Evolutionary conservation across 179 eudicot species (phyloP).

Genomic region (Amaranthus tricolor): DNA sequence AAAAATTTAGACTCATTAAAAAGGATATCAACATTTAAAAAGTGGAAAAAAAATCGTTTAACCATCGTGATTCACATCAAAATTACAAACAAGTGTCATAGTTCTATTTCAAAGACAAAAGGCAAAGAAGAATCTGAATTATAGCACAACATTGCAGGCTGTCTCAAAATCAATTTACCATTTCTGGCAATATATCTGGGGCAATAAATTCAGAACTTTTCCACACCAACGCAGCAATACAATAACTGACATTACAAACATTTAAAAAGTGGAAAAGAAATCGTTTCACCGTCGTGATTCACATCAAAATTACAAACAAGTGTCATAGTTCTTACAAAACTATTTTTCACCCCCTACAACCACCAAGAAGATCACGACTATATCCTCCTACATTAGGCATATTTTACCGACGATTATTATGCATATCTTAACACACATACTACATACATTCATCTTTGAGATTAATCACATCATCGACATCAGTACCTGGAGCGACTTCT

Average conservation of each 20-base stretch:
- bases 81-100: too few relatives aligned
- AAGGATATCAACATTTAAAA: too few relatives aligned
- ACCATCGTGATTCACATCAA: too few relatives aligned
- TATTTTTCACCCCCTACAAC: neutral
- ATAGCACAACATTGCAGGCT: neutral
- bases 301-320: too few relatives aligned
- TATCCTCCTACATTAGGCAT: neutral
- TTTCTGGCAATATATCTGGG: neutral
- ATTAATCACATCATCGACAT: neutral
- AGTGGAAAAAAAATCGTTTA: too few relatives aligned
- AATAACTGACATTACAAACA: neutral
- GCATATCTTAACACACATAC: conserved; percentile 3
- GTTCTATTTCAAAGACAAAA: neutral
- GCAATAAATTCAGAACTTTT: neutral
- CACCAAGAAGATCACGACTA: neutral
- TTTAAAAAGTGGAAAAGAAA: too few relatives aligned
- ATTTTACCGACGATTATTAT: neutral
- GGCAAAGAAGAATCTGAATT: neutral
- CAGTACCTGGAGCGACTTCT: conserved; percentile 66
- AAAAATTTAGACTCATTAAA: too few relatives aligned
- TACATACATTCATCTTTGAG: neutral
- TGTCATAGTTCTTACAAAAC: neutral
- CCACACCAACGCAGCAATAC: neutral
- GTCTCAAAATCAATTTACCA: neutral
- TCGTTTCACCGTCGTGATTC: too few relatives aligned